Evolutionary conservation across 192 early-diverging fungal genomes (phyloP).

Genomic region (Linnemannia hyalina): DNA sequence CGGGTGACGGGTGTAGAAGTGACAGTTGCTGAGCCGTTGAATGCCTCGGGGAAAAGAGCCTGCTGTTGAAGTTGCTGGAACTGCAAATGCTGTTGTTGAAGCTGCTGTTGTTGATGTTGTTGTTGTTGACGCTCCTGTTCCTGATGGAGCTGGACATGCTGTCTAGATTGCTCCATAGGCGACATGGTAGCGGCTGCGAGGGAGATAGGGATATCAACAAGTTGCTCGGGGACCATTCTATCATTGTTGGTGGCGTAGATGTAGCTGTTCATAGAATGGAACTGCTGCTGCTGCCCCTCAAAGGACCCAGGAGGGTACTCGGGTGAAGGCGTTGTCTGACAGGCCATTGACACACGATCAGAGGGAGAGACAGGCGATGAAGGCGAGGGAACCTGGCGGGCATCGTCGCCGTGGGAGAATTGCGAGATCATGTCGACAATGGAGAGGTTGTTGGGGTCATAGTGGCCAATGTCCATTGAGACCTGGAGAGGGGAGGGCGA

Average conservation of each 20-base stretch:
- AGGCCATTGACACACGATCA: slow-evolving; percentile 29
- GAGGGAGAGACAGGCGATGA: slow-evolving; percentile 38
- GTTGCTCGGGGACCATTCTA: slow-evolving; percentile 44
- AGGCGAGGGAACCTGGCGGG: slow-evolving; percentile 50
- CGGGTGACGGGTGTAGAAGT: slow-evolving; percentile 22
- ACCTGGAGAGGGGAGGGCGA: slow-evolving; percentile 44
- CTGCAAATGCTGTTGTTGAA: slow-evolving; percentile 52
- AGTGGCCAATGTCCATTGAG: slow-evolving; percentile 50
- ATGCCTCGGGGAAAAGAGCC: slow-evolving; percentile 34
- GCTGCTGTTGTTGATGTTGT: slow-evolving; percentile 48
- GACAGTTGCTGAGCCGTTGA: slow-evolving; percentile 15
- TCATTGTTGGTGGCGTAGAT: slow-evolving; percentile 46
- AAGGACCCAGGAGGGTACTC: slow-evolving; percentile 29
- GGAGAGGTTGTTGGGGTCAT: slow-evolving; percentile 42
- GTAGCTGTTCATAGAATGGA: slow-evolving; percentile 51
- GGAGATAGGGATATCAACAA: slow-evolving; percentile 44
- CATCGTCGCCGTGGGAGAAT: slow-evolving; percentile 46
- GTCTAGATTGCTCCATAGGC: slow-evolving; percentile 5
- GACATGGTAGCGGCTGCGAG: slow-evolving; percentile 24
- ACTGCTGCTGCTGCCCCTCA: slow-evolving; percentile 32
- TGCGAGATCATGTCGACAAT: slow-evolving; percentile 52
- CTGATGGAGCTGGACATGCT: slow-evolving; percentile 36
- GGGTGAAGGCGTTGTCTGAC: slow-evolving; percentile 33
- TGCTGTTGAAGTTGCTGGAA: slow-evolving; percentile 53
- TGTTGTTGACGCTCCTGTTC: slow-evolving; percentile 49